These are phyloP conservation scores for Fraxinus floribunda DNA, from an alignment of 305 asterid species.

Conservation along the genomic window DNA sequence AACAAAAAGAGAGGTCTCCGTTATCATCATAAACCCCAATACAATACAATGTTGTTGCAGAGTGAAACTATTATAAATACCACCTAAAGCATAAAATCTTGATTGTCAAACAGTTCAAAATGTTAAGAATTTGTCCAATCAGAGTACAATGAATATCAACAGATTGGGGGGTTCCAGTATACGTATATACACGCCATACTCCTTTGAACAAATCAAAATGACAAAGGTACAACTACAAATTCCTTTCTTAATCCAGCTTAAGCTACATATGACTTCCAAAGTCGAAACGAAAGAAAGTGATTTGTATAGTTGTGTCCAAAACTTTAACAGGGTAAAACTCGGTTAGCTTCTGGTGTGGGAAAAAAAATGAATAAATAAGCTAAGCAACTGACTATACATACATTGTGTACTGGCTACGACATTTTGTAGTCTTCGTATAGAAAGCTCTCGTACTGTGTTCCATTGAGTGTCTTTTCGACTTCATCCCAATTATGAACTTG, in stretches of 20 bases:
- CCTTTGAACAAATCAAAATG: not conserved
- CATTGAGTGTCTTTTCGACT: conserved; percentile 59
- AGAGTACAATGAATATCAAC: not conserved
- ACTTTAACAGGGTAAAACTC: conserved; percentile 35
- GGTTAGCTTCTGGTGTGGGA: conserved; percentile 29
- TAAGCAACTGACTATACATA: conserved; percentile 37
- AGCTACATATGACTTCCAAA: not conserved
- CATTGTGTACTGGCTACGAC: conserved; percentile 32
- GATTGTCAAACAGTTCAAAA: not conserved
- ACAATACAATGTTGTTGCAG: not conserved
- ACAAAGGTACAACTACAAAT: not conserved
- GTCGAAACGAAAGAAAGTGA: not conserved
- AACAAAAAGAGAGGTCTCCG: too few relatives aligned
- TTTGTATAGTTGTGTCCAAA: conserved; percentile 27
- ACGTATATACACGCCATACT: not conserved
- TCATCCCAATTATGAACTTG: conserved; percentile 86
- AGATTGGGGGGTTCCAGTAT: not conserved
- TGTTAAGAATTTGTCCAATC: not conserved
- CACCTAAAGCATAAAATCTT: not conserved
- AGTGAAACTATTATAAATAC: not conserved
- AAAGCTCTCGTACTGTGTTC: conserved; percentile 70
- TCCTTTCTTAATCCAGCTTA: not conserved
- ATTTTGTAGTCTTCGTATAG: conserved; percentile 57
- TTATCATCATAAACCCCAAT: too few relatives aligned
- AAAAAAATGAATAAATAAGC: conserved; percentile 43